Percentiles rank a stretch among this genome's conserved stretches.
phyloP scores from a whole-genome alignment of 306 rosid genomes.

The Potentilla sterilis region DNA sequence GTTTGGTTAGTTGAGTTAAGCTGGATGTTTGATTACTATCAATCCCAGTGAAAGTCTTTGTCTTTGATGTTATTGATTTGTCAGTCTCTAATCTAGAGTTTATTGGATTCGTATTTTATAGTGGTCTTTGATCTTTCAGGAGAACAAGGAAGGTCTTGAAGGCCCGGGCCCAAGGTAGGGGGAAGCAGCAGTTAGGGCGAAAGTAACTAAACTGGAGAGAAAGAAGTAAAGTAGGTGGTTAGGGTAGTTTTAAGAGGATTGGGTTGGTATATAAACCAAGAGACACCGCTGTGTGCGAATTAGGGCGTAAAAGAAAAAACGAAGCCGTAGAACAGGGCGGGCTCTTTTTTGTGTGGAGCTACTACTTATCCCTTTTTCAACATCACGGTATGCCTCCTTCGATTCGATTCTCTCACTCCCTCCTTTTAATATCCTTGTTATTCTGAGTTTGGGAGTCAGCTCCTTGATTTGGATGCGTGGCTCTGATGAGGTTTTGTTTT shows the following conservation, averaged over 20 bases:
- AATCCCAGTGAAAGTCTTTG: constrained; percentile 1
- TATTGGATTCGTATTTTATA: constrained; percentile 16
- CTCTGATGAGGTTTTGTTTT: not conserved
- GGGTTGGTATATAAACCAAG: constrained; percentile 45
- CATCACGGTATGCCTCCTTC: constrained; percentile 31
- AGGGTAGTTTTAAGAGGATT: constrained; percentile 53
- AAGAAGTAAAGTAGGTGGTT: constrained; percentile 39
- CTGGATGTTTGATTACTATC: constrained; percentile 18
- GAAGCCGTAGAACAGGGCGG: constrained; percentile 76
- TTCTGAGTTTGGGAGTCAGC: not conserved
- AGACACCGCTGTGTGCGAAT: constrained; percentile 20
- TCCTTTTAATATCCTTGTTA: no score
- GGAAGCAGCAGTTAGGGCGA: not conserved
- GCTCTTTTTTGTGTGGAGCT: constrained; percentile 50
- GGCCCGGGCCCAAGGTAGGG: constrained; percentile 16
- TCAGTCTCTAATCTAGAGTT: constrained; percentile 5
- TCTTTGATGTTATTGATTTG: constrained; percentile 21
- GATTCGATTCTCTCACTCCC: no score
- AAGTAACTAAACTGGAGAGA: not conserved
- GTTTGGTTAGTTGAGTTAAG: no score
- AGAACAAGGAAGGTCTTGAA: not conserved
- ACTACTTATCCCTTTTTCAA: constrained; percentile 47
- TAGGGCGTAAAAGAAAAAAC: constrained; percentile 89
- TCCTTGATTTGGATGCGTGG: not conserved
- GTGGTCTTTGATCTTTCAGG: constrained; percentile 9